These are phyloP conservation scores for Blepharisma stoltei DNA, from an alignment of 73 alveolate genomes.

Conservation along the genomic window DNA sequence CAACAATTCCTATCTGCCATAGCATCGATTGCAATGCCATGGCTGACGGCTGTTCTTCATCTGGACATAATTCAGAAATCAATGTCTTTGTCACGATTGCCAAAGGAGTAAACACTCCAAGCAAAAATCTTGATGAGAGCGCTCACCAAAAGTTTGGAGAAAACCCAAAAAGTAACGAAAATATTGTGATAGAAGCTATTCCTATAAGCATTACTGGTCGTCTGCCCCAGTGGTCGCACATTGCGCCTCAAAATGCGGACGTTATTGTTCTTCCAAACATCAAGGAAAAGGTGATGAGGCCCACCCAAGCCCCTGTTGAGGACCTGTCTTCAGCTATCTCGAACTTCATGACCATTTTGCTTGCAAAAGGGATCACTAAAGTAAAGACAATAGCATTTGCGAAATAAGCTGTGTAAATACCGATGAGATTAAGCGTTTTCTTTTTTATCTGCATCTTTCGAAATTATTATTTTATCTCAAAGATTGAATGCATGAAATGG, in stretches of 20 bases:
- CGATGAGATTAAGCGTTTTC: background rate
- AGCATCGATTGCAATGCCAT: background rate
- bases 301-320: conserved; percentile 9
- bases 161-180: conserved; percentile 8
- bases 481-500: no score
- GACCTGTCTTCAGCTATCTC: background rate
- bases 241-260: background rate
- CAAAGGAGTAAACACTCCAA: conserved; percentile 5
- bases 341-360: background rate
- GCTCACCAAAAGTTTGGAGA: background rate
- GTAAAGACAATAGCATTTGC: background rate
- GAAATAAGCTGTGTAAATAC: background rate
- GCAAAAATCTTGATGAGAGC: background rate
- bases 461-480: no score
- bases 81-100: background rate
- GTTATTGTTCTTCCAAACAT: background rate
- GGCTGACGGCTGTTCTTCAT: conserved; percentile 8
- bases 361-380: conserved; percentile 3
- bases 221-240: background rate
- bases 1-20: background rate
- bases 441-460: background rate
- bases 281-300: background rate
- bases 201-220: background rate
- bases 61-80: conserved; percentile 10
- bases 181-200: background rate